Base-by-base conservation (phyloP, 495 filamentous ascomycete genomes). In the Neurospora sp. region DNA sequence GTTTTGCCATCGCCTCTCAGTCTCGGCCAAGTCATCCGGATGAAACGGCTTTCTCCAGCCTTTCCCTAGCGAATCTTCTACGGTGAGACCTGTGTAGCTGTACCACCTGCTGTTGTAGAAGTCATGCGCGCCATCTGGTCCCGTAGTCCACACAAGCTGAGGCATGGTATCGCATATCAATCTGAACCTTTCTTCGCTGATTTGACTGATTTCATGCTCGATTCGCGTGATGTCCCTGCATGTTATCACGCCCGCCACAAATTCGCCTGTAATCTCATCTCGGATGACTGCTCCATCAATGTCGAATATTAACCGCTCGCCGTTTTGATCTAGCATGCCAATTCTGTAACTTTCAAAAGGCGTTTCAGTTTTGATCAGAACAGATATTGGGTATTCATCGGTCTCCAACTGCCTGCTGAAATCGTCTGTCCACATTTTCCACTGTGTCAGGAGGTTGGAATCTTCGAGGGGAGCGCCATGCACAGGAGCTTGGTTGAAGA, bases 51-150 rank as follows among this genome's bases (percentile, higher is more conserved):
- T 75, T 70, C 76, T 75, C 84, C 84, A 86, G 3, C 79, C 81
- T 53, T 71, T 20, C 4, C 84, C 83, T 31, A 85, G 68, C 27
- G 81, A 84, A 12, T 88, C 76, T 71, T 91, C 86, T 41, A 80
- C 78, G 0, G 87, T 85, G 40, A 91, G 76, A 2, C 91, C 91
- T 1, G 91, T 93, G 76, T 91, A 93, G 68, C 87, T 85, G 71
- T 91, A 92, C 90, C 91, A 93, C 35, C 88, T 80, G 45, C 86
- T 84, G 35, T 88, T 90, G 76, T 87, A 93, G 80, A 90, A 93
- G 75, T 93, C 91, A 72, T 88, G 84, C 20, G 78, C 70, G 1
- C 91, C 90, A 12, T 88, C 84, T 3, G 88, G 83, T 4, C 76
- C 87, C 0, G 89, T 86, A 1, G 90, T 91, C 91, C 90, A 92